Evolutionary conservation across 2,329 filamentous ascomycete species (phyloP), one percentile per base, ranked within the genome.

Genomic region (Fusarium solani-melongenae): DNA sequence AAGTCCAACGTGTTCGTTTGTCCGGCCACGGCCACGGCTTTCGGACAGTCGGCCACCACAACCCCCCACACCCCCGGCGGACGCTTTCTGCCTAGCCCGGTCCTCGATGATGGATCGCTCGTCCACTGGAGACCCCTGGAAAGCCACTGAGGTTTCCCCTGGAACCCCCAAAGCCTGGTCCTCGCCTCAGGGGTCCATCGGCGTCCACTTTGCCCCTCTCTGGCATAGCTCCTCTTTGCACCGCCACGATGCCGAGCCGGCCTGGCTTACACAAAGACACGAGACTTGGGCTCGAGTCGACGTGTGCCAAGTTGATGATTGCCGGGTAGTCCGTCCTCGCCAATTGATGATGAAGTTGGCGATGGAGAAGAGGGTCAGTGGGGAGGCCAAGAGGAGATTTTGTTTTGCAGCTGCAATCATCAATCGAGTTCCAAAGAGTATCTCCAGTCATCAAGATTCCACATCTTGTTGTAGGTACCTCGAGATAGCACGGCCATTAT

Each of bases 1-100:
- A 79, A 79, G 69, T 69, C 73, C 77, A 78, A 79, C 77, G 77
- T 79, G 77, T 79, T 79, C 77, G 75, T 78, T 79, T 78, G 27
- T 69, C 59, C 22, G 34, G 39, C 33, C 24, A 61, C 29, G 39
- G 46, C 59, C 64, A 66, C 58, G 44, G 56, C 44, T 62, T 66
- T 72, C 69, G 63, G 75, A 33, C 66, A 62, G 70, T 76, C 71
- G 75, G 75, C 66, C 33, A 36, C 20, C 53, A 34, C 53, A 58
- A 72, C 71, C 72, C 46, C 71, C 71, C 69, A 74, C 72, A 74
- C 65, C 69, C 71, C 64, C 34, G 67, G 56, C 61, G 29, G 29
- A 51, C 29, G 41, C 59, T 57, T 36, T 38, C 61, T 44, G 49
- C 33, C 61, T 46, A 59, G 55, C 17, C 29, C n/a, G 55, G 15